phyloP scores from a whole-genome alignment of 148 eudicot genomes.

The Tetragonia tetragonoides region DNA sequence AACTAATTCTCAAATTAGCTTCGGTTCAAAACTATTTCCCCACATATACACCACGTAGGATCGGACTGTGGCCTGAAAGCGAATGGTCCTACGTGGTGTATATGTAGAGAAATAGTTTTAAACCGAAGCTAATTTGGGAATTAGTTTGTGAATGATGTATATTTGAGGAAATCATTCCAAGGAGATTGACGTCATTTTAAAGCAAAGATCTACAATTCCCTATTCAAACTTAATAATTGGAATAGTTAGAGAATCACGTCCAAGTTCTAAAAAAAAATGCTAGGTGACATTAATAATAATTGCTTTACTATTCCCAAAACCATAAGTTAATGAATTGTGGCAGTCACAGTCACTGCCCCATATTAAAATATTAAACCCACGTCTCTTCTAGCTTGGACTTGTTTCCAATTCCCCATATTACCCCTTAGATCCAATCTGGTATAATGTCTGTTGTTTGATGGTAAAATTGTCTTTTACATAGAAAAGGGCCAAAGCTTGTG shows the following conservation, averaged over 20 bases:
- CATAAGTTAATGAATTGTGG: constrained; percentile 17
- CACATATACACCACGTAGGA: no score
- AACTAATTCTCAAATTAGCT: no score
- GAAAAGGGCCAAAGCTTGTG: neutral
- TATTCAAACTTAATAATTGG: constrained; percentile 29
- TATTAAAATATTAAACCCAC: constrained; percentile 5
- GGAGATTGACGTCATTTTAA: constrained; percentile 21
- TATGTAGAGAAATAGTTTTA: no score
- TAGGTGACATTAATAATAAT: constrained; percentile 24
- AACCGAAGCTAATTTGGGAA: no score
- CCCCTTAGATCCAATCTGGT: constrained; percentile 18
- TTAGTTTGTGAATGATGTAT: no score
- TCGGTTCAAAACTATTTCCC: no score
- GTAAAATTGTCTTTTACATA: constrained; percentile 12
- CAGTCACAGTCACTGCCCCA: constrained; percentile 21
- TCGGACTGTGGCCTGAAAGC: no score
- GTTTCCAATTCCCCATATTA: neutral
- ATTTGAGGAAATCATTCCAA: no score
- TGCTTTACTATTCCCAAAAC: constrained; percentile 22
- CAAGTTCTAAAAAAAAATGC: constrained; percentile 3
- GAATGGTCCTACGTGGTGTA: no score
- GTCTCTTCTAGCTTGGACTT: constrained; percentile 24
- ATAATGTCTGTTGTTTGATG: neutral
- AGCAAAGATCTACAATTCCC: constrained; percentile 27
- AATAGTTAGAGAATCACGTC: constrained; percentile 18